phyloP scores from a whole-genome alignment of 2,329 filamentous ascomycete species.

The Triangularia setosa region DNA sequence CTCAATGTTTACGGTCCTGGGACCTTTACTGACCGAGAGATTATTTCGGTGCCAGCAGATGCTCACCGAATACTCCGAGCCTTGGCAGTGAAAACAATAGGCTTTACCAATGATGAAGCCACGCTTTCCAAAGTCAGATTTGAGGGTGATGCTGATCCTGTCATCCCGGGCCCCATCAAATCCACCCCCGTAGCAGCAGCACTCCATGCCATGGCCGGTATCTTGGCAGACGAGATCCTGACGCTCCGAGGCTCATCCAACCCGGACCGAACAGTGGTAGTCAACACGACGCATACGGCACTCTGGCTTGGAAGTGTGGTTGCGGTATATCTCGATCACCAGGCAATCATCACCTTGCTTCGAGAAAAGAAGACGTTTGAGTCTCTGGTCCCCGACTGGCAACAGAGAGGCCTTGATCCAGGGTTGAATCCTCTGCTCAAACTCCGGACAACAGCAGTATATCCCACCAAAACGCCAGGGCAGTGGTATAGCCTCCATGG shows the following conservation, averaged over 20 bases:
- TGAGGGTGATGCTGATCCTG: slow-evolving; percentile 29
- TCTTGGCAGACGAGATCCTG: slow-evolving; percentile 36
- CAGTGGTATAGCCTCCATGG: slow-evolving; percentile 51
- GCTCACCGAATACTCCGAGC: slow-evolving; percentile 32
- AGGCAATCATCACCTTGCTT: slow-evolving; percentile 29
- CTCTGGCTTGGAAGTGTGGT: slow-evolving; percentile 42
- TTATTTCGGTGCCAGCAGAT: slow-evolving; percentile 30
- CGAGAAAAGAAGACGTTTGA: slow-evolving; percentile 29
- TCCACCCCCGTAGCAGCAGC: slow-evolving; percentile 31
- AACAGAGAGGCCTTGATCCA: slow-evolving; percentile 24
- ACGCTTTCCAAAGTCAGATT: slow-evolving; percentile 32
- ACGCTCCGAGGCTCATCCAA: slow-evolving; percentile 29
- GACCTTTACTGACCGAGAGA: slow-evolving; percentile 29
- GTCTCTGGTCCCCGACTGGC: slow-evolving; percentile 35
- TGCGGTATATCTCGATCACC: slow-evolving; percentile 36
- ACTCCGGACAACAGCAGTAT: slow-evolving; percentile 42
- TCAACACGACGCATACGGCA: slow-evolving; percentile 45
- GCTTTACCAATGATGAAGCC: slow-evolving; percentile 30
- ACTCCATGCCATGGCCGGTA: slow-evolving; percentile 34
- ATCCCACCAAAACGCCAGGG: slow-evolving; percentile 42
- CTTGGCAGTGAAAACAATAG: slow-evolving; percentile 31
- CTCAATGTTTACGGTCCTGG: slow-evolving; percentile 31
- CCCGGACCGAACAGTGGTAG: slow-evolving; percentile 30
- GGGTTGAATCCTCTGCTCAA: slow-evolving; percentile 34
- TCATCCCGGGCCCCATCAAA: slow-evolving; percentile 36